phyloP scores from a whole-genome alignment of 495 filamentous ascomycete genomes.

The Lepraria neglecta region DNA sequence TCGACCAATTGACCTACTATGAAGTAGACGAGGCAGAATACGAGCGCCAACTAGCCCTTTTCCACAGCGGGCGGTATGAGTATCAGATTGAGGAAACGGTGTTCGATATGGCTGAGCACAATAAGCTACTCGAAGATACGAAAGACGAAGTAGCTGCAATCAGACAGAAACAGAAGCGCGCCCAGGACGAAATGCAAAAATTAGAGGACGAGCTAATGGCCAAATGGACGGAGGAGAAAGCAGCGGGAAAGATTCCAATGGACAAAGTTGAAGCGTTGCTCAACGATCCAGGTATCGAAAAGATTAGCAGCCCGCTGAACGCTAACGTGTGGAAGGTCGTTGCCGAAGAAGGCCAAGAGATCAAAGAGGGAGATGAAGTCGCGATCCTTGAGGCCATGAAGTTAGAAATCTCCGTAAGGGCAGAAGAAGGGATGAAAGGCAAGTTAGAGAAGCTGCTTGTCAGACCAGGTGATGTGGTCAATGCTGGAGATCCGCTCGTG shows the following conservation, averaged over 20 bases:
- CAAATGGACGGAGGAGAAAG: constrained; percentile 45
- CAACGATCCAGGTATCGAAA: constrained; percentile 39
- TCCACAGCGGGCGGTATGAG: constrained; percentile 43
- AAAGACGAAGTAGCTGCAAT: constrained; percentile 40
- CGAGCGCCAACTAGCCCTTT: constrained; percentile 36
- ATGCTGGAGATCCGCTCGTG: constrained; percentile 36
- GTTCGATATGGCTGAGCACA: constrained; percentile 52
- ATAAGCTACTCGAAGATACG: constrained; percentile 38
- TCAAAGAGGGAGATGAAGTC: constrained; percentile 34
- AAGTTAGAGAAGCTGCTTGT: constrained; percentile 39
- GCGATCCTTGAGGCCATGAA: constrained; percentile 53
- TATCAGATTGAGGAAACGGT: constrained; percentile 42
- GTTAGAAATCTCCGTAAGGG: constrained; percentile 44
- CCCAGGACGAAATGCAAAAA: constrained; percentile 43
- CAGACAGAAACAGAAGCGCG: constrained; percentile 36
- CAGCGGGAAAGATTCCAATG: constrained; percentile 37
- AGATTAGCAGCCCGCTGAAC: constrained; percentile 44
- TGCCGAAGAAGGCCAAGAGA: constrained; percentile 38
- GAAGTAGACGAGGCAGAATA: constrained; percentile 47
- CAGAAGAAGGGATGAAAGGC: constrained; percentile 27
- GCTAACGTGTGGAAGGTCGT: constrained; percentile 56
- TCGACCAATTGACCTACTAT: constrained; percentile 52
- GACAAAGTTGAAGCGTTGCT: constrained; percentile 40
- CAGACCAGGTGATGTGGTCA: constrained; percentile 39
- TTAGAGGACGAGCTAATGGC: constrained; percentile 41